Evolutionary conservation across 2,329 filamentous ascomycete genomes (phyloP), one percentile per base, ranked within the genome.

Genomic region (Davidsoniella australis): DNA sequence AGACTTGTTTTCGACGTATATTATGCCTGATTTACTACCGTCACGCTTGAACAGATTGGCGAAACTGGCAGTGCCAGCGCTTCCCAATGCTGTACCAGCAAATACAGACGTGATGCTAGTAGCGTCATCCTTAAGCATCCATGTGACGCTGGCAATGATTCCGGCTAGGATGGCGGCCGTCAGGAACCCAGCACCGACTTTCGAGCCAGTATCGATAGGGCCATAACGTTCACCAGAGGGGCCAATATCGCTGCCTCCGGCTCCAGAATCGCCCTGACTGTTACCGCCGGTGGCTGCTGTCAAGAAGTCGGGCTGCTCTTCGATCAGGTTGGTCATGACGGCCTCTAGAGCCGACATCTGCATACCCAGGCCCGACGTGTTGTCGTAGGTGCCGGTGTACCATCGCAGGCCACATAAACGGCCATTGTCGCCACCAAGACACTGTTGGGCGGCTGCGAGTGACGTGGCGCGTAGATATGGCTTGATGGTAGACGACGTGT

Each of bases 291-390:
- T 75, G 3, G 63, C 57, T 23, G 67, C 61, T 3, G 70, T 74
- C 39, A 71, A 63, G 0, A 71, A 69, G 1, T 62, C 59, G 0
- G 56, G 50, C 8, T 64, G 63, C 5, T 67, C 54, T 36, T 66
- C 56, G 45, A 81, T 72, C 60, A 80, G 67, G 56, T 75, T 78
- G 37, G 72, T 71, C 42, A 83, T 68, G 5, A 81, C 71, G 8
- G 81, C 68, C 57, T 82, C 76, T 60, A 84, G 65, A 2, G 75
- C 78, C 1, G 75, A 70, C 80, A 85, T 84, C 62, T 83, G 78
- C 60, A 83, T 78, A 4, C 80, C 80, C 2, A 83, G 72, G 5
- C 79, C 80, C 5, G 67, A 70, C 1, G 66, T 68, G 20, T 75
- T 73, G 58, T 82, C 77, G 62, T 71, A 82, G 7, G 62, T 61